These are phyloP conservation scores for Flaveria robusta DNA, from an alignment of 129 eudicot genomes.

Conservation along the genomic window DNA sequence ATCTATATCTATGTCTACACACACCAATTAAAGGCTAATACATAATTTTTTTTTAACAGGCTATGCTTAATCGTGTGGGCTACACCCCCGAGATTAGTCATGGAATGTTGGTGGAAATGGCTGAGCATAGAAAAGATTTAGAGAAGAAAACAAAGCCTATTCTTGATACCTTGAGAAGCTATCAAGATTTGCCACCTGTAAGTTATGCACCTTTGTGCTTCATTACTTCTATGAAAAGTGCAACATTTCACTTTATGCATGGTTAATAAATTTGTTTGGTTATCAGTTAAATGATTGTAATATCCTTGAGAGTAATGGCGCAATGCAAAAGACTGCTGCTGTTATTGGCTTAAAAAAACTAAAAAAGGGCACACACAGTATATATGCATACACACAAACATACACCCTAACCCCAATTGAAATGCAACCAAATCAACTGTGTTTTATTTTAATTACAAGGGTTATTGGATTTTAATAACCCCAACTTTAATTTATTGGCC, in stretches of 20 bases:
- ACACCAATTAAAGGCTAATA: background rate
- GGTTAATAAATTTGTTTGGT: background rate
- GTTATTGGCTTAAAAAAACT: background rate
- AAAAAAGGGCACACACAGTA: background rate
- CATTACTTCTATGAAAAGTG: slow-evolving; percentile 13
- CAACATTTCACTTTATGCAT: background rate
- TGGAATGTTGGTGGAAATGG: slow-evolving; percentile 96
- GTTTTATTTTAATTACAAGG: too few relatives aligned
- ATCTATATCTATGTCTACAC: slow-evolving; percentile 9
- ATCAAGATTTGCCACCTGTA: slow-evolving; percentile 98
- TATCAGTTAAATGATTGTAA: background rate
- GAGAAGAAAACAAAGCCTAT: slow-evolving; percentile 96
- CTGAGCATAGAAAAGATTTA: slow-evolving; percentile 89
- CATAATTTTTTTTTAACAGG: slow-evolving; percentile 43
- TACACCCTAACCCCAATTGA: background rate
- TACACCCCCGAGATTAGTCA: slow-evolving; percentile 97
- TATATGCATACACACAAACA: background rate
- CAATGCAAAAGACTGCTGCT: background rate
- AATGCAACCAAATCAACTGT: background rate
- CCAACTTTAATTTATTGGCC: too few relatives aligned
- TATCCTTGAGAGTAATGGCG: background rate
- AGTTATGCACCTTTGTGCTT: background rate
- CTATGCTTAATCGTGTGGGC: slow-evolving; percentile 87
- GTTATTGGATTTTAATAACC: too few relatives aligned
- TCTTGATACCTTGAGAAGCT: slow-evolving; percentile 93